phyloP scores from a whole-genome alignment of 805 yeast genomes.

The Candida boidinii region DNA sequence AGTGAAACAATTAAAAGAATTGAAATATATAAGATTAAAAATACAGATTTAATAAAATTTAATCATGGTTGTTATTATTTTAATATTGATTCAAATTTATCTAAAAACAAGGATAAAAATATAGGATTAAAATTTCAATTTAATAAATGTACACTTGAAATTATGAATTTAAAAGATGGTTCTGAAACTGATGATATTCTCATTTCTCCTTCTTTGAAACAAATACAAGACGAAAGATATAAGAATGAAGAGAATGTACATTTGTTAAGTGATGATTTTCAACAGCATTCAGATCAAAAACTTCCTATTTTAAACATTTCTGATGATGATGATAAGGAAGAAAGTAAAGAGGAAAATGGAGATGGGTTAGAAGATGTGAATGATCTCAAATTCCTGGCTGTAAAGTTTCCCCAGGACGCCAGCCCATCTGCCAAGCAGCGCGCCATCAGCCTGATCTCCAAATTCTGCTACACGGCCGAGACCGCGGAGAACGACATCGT shows the following conservation, averaged over 20 bases:
- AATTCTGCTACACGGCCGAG: slow-evolving; percentile 13
- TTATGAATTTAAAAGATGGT: slow-evolving; percentile 2
- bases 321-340: background rate
- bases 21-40: slow-evolving; percentile 10
- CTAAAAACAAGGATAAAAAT: slow-evolving; percentile 23
- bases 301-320: no score
- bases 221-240: background rate
- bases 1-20: slow-evolving; percentile 11
- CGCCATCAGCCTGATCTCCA: slow-evolving; percentile 10
- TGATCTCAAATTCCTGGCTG: slow-evolving; percentile 3
- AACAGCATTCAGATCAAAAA: no score
- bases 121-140: slow-evolving; percentile 19
- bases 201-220: background rate
- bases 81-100: slow-evolving; percentile 10
- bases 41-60: slow-evolving; percentile 13
- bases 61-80: slow-evolving; percentile 22
- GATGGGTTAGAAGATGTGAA: background rate
- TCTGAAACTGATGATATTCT: background rate
- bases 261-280: no score
- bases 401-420: slow-evolving; percentile 12
- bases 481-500: slow-evolving; percentile 24
- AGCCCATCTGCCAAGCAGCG: slow-evolving; percentile 7
- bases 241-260: background rate
- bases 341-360: background rate
- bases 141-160: background rate